phyloP scores from a whole-genome alignment of 2,329 filamentous ascomycete genomes.

The Clarireedia hainanense region DNA sequence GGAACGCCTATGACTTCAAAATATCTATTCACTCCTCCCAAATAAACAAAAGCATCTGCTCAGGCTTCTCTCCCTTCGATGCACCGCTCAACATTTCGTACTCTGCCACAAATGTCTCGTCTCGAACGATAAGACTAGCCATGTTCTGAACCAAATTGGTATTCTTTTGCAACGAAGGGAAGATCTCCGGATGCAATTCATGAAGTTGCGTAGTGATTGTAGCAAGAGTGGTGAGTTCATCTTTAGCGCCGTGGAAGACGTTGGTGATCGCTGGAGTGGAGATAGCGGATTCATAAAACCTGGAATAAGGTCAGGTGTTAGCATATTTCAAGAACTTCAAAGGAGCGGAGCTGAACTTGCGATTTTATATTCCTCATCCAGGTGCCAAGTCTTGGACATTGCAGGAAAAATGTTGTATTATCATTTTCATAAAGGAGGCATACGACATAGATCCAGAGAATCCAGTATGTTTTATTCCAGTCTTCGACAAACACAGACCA shows the following conservation, averaged over 20 bases:
- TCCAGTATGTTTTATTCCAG: constrained; percentile 23
- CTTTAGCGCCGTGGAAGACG: constrained; percentile 4
- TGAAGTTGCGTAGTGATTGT: neutral
- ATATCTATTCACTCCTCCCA: neutral
- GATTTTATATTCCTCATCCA: neutral
- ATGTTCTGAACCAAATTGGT: constrained; percentile 9
- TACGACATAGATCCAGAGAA: constrained; percentile 21
- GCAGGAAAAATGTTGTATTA: neutral
- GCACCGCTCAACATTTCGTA: constrained; percentile 8
- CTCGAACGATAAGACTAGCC: constrained; percentile 16
- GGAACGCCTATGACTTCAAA: too few species aligned
- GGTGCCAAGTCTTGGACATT: neutral
- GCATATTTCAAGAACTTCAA: neutral
- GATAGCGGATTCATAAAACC: neutral
- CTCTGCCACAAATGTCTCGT: constrained; percentile 13
- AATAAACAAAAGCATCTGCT: constrained; percentile 8
- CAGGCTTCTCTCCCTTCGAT: neutral
- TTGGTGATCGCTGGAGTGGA: neutral
- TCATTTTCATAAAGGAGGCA: constrained; percentile 2
- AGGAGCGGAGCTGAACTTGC: neutral
- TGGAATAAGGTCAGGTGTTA: neutral
- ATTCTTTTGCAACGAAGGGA: neutral
- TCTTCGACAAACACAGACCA: constrained; percentile 20
- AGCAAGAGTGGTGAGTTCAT: neutral
- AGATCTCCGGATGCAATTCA: neutral